These are phyloP conservation scores for Metschnikowia baotianmanensis DNA, from an alignment of 805 yeast species.

Conservation along the genomic window DNA sequence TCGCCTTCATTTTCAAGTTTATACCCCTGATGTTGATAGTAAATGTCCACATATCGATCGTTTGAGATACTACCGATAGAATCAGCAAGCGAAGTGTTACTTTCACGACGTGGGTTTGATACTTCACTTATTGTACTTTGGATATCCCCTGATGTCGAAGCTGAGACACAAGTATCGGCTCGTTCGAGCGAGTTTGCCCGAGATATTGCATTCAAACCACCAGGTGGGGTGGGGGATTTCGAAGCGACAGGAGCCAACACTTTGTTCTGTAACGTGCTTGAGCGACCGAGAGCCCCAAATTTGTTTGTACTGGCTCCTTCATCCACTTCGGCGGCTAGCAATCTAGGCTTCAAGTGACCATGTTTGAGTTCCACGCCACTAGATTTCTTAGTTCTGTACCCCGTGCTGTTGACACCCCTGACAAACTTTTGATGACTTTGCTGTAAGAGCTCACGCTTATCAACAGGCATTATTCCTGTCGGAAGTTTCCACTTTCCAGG, in stretches of 20 bases:
- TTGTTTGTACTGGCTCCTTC: constrained; percentile 31
- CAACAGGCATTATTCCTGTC: constrained; percentile 51
- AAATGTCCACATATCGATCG: constrained; percentile 26
- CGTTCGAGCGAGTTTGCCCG: constrained; percentile 31
- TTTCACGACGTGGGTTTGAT: constrained; percentile 20
- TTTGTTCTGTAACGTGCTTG: constrained; percentile 10
- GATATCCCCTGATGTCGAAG: constrained; percentile 14
- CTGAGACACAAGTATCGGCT: constrained; percentile 30
- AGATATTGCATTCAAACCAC: constrained; percentile 16
- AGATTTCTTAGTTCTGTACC: constrained; percentile 26
- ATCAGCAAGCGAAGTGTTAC: constrained; percentile 23
- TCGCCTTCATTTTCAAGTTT: constrained; percentile 27
- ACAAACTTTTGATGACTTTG: constrained; percentile 21
- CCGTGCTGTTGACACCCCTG: constrained; percentile 10
- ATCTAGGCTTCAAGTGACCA: constrained; percentile 60
- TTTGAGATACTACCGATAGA: constrained; percentile 34
- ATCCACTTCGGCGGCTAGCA: constrained; percentile 74
- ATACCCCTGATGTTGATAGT: constrained; percentile 43
- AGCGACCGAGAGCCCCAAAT: constrained; percentile 14
- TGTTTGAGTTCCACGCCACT: constrained; percentile 57
- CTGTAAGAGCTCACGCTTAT: constrained; percentile 25
- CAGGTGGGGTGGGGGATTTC: constrained; percentile 16
- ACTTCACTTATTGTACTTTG: constrained; percentile 21
- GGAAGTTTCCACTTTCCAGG: constrained; percentile 52
- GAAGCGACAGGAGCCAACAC: constrained; percentile 14